phyloP scores from a whole-genome alignment of 23 red algal species.

The Gracilaria vermiculophylla region DNA sequence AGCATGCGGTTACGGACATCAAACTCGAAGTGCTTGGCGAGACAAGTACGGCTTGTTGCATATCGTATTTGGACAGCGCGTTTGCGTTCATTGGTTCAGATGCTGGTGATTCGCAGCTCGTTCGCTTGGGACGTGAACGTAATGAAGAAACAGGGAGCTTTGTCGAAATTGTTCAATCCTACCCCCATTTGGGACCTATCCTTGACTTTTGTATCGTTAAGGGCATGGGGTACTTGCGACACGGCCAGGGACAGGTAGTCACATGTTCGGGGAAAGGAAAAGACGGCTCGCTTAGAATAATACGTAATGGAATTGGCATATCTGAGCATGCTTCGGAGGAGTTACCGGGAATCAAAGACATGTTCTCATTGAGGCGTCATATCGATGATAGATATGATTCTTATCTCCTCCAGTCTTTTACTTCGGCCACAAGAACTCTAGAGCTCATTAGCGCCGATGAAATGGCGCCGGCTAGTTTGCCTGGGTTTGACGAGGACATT shows the following conservation, averaged over 20 bases:
- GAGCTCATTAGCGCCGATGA: conserved; percentile 78
- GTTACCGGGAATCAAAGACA: conserved; percentile 85
- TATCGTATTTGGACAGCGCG: conserved; percentile 83
- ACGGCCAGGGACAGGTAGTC: conserved; percentile 89
- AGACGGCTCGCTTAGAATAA: conserved; percentile 85
- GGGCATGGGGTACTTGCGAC: conserved; percentile 58
- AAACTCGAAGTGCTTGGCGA: conserved; percentile 82
- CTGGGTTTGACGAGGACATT: conserved; percentile 67
- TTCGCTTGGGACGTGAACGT: conserved; percentile 45
- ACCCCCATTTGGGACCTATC: conserved; percentile 88
- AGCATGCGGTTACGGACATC: conserved; percentile 37
- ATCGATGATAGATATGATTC: conserved; percentile 60
- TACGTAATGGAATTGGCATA: conserved; percentile 97
- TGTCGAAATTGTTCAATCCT: conserved; percentile 83
- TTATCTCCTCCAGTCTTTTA: conserved; percentile 82
- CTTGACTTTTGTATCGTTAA: conserved; percentile 93
- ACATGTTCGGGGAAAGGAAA: conserved; percentile 90
- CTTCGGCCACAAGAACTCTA: conserved; percentile 77
- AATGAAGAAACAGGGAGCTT: conserved; percentile 41
- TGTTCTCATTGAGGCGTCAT: conserved; percentile 81
- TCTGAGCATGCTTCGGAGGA: conserved; percentile 85
- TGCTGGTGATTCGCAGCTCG: conserved; percentile 86
- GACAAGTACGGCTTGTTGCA: conserved; percentile 64
- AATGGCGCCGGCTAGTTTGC: conserved; percentile 68
- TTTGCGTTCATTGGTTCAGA: conserved; percentile 89